These are phyloP conservation scores for Fusarium clavum DNA, from an alignment of 2,329 filamentous ascomycete genomes.

Conservation along the genomic window DNA sequence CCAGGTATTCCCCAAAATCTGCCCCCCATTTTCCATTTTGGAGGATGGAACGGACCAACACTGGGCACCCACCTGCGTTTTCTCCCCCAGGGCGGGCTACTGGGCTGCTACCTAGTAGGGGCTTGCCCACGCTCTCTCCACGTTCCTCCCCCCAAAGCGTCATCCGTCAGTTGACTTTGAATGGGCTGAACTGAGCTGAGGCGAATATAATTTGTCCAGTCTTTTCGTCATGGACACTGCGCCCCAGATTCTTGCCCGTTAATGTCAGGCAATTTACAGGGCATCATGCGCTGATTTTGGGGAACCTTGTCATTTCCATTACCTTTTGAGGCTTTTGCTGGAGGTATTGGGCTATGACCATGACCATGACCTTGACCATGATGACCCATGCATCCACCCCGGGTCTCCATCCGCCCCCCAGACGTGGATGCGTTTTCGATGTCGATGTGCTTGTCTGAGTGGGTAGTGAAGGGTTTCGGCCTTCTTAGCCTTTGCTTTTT, in stretches of 20 bases:
- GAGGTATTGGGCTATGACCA: background rate
- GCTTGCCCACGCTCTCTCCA: conserved; percentile 26
- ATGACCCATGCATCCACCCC: conserved; percentile 35
- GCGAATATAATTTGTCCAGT: conserved; percentile 25
- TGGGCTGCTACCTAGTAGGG: background rate
- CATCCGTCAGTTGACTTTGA: conserved; percentile 15
- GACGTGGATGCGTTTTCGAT: conserved; percentile 42
- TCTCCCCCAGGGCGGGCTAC: conserved; percentile 5
- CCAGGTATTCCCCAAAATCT: conserved; percentile 20
- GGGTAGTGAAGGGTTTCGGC: conserved; percentile 24
- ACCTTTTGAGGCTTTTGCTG: background rate
- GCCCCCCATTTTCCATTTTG: conserved; percentile 20
- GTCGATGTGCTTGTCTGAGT: conserved; percentile 30
- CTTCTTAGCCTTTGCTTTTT: conserved; percentile 12
- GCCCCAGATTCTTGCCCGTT: conserved; percentile 11
- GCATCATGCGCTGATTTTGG: conserved; percentile 43
- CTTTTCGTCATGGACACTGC: conserved; percentile 34
- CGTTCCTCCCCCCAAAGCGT: conserved; percentile 25
- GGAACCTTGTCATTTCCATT: conserved; percentile 8
- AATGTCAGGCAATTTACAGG: conserved; percentile 43
- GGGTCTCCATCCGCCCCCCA: conserved; percentile 43
- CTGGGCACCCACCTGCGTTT: conserved; percentile 37
- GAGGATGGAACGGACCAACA: background rate
- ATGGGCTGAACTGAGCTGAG: conserved; percentile 19
- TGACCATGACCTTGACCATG: background rate